phyloP scores from a whole-genome alignment of 2,329 filamentous ascomycete genomes.

The Onygenales sp. region DNA sequence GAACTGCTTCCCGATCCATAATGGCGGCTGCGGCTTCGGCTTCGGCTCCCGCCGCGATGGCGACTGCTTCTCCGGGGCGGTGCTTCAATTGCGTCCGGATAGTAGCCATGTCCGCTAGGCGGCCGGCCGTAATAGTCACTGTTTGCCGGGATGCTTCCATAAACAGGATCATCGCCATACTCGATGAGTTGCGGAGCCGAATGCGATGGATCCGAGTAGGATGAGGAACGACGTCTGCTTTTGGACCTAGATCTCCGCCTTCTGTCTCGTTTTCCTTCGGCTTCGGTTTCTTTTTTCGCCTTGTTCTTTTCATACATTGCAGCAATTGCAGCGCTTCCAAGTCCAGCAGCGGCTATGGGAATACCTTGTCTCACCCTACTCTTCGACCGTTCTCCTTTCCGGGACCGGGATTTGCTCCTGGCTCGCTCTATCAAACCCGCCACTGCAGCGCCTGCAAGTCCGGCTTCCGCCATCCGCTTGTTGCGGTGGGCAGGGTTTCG shows the following conservation, averaged over 20 bases:
- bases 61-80: slow-evolving; percentile 29
- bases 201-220: slow-evolving; percentile 30
- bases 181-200: slow-evolving; percentile 49
- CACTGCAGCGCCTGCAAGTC: slow-evolving; percentile 52
- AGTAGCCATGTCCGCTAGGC: slow-evolving; percentile 27
- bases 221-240: slow-evolving; percentile 30
- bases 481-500: slow-evolving; percentile 42
- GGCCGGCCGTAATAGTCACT: slow-evolving; percentile 37
- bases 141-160: slow-evolving; percentile 42
- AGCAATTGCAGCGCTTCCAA: slow-evolving; percentile 52
- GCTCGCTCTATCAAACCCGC: slow-evolving; percentile 51
- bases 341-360: slow-evolving; percentile 51
- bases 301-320: slow-evolving; percentile 56
- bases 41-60: slow-evolving; percentile 34
- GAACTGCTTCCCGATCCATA: slow-evolving; percentile 25
- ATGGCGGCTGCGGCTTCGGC: slow-evolving; percentile 36
- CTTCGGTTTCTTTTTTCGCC: slow-evolving; percentile 47
- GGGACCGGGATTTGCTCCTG: slow-evolving; percentile 48
- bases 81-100: slow-evolving; percentile 10
- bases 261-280: slow-evolving; percentile 27
- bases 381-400: slow-evolving; percentile 41
- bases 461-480: slow-evolving; percentile 51
- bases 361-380: slow-evolving; percentile 48
- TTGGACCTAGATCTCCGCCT: slow-evolving; percentile 39
- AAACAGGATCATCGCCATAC: slow-evolving; percentile 54